Evolutionary conservation across 202 grass and related monocot genomes (phyloP), one percentile per base, ranked within the genome.

Genomic region (Setaria viridis): DNA sequence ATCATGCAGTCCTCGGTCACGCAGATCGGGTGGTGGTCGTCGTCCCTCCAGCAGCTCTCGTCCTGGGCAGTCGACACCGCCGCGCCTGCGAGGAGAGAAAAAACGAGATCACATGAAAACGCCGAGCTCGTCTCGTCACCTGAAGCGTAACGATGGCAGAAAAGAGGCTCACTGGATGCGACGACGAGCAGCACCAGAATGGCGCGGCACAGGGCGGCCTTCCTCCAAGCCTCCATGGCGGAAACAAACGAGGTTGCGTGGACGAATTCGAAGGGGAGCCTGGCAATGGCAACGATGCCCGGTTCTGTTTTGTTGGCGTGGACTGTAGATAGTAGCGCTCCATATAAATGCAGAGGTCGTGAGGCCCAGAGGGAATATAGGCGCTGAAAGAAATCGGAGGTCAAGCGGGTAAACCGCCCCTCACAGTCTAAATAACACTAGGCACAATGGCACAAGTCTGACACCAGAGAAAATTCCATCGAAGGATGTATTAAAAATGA

Each of bases 191-290:
- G 50, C 74, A 68, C 73, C 0, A 84, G 17, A 47, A 89, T 43
- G 25, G 65, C 34, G 3, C 33, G 49, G 43, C 70, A 70, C 70
- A 79, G 0, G n/a, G 59, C 59, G 30, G 30, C 65, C 84, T 49
- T 83, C 72, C 64, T 89, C 83, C 79, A 17, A 45, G 30, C 73
- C 30, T 86, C 78, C 88, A 86, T 89, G 71, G 47, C 14, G n/a
- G 72, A 50, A 74, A 75, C 42, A 72, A 72, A 21, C 1, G 6
- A 14, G 72, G 39, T 25, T 48, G 39, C 4, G 65, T 25, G 42
- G 29, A 75, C 19, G 39, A 46, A 34, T 25, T 41, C 33, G 21
- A 35, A 49, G 67, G 9, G 35, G 80, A 46, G 67, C 37, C 46
- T 70, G 19, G 57, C 35, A 16, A 65, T 41, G 39, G 5, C 4